Percentiles rank a stretch among this genome's conserved stretches.
Conservation (phyloP, 2,329 filamentous ascomycete species). For the Pyricularia sp. region DNA sequence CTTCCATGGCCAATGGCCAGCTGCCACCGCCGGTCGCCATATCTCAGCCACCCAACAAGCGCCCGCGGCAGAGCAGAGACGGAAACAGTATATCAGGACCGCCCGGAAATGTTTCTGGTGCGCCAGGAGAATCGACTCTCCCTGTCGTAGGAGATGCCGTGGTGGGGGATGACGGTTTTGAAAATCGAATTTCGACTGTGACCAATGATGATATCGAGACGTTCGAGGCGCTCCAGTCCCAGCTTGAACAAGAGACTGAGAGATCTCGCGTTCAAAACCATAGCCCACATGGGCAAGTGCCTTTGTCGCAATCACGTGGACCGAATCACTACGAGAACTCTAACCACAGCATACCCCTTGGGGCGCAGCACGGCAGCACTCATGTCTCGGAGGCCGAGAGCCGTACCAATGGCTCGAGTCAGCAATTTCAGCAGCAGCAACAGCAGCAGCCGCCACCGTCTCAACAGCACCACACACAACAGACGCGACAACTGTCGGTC, state of each 20-base stretch:
- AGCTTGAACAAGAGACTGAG: constrained; percentile 15
- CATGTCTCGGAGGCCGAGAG: neutral
- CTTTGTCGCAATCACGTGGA: neutral
- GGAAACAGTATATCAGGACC: neutral
- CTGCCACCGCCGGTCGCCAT: constrained; percentile 12
- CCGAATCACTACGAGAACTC: neutral
- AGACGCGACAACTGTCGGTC: neutral
- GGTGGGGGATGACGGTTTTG: neutral
- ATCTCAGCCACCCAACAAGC: constrained; percentile 23
- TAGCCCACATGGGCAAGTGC: neutral
- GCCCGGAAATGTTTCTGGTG: neutral
- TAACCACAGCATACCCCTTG: neutral
- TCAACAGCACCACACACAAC: constrained; percentile 6
- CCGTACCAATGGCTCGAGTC: constrained; percentile 12
- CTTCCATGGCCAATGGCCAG: constrained; percentile 3
- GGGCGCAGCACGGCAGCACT: neutral
- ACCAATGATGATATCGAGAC: constrained; percentile 13
- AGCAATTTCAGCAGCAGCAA: constrained; percentile 12
- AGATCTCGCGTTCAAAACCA: constrained; percentile 13
- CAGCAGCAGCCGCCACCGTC: constrained; percentile 3
- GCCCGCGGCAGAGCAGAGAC: constrained; percentile 26
- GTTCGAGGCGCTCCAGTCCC: constrained; percentile 18
- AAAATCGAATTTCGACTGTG: constrained; percentile 11
- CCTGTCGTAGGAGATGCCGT: neutral
- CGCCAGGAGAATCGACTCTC: neutral